phyloP scores from a whole-genome alignment of 208 protist species.

The Acanthamoeba comandoni region DNA sequence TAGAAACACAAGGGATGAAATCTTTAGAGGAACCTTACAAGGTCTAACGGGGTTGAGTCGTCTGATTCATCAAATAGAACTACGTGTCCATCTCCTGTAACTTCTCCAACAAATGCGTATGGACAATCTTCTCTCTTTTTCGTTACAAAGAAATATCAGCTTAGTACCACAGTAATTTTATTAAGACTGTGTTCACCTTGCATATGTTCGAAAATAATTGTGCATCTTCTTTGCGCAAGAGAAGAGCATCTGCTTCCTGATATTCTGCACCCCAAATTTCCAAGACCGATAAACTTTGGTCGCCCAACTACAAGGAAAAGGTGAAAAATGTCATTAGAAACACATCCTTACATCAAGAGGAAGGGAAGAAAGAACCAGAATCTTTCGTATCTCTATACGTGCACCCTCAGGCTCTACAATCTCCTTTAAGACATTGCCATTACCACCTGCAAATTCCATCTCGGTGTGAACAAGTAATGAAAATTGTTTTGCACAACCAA shows the following conservation, averaged over 20 bases:
- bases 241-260: slow-evolving; percentile 88
- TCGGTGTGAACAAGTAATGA: slow-evolving; percentile 14
- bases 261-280: slow-evolving; percentile 91
- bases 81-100: slow-evolving; percentile 87
- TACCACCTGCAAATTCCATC: slow-evolving; percentile 84
- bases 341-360: too few relatives aligned
- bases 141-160: neutral
- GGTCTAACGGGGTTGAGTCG: slow-evolving; percentile 71
- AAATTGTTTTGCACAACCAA: neutral
- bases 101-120: slow-evolving; percentile 84
- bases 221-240: slow-evolving; percentile 82
- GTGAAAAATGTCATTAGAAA: slow-evolving; percentile 30
- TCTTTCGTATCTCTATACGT: slow-evolving; percentile 76
- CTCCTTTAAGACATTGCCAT: slow-evolving; percentile 89
- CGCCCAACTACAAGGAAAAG: slow-evolving; percentile 80
- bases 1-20: neutral
- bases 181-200: neutral
- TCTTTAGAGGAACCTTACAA: slow-evolving; percentile 7
- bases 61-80: slow-evolving; percentile 76
- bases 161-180: too few relatives aligned
- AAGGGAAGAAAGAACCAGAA: neutral
- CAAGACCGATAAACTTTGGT: slow-evolving; percentile 86
- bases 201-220: slow-evolving; percentile 81
- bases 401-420: slow-evolving; percentile 87
- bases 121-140: slow-evolving; percentile 82